phyloP scores from a whole-genome alignment of 1,284 basidiomycete species.

The Fomitopsis pinicola region DNA sequence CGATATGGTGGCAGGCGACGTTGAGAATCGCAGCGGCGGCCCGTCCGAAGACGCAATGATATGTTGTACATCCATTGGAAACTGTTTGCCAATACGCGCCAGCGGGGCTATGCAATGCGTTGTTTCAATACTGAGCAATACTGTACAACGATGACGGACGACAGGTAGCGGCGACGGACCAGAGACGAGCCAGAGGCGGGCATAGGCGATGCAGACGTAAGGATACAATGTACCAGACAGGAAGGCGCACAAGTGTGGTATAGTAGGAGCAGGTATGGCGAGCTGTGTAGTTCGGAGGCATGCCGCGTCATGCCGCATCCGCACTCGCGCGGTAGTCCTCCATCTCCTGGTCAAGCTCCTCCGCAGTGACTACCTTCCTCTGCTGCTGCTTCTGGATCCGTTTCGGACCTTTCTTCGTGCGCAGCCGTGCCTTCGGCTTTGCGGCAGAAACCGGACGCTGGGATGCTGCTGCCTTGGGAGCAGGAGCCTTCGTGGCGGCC shows the following conservation, averaged over 20 bases:
- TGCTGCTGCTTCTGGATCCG: constrained; percentile 33
- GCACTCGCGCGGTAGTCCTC: constrained; percentile 55
- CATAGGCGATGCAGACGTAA: background rate
- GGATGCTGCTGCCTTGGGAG: background rate
- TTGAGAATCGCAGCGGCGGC: constrained; percentile 48
- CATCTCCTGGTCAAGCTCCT: constrained; percentile 67
- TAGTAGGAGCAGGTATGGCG: background rate
- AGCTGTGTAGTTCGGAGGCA: no score
- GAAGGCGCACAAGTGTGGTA: background rate
- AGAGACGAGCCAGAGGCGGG: background rate
- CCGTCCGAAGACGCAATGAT: constrained; percentile 22
- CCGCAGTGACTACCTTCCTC: constrained; percentile 25
- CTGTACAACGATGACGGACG: background rate
- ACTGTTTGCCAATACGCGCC: no score
- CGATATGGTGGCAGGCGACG: constrained; percentile 73
- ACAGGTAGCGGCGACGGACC: background rate
- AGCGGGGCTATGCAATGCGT: background rate
- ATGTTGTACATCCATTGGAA: background rate
- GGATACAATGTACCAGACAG: background rate
- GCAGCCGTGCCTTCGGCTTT: constrained; percentile 27
- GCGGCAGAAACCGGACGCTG: constrained; percentile 5
- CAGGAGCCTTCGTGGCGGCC: background rate
- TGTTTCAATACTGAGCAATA: background rate
- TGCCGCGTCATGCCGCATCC: constrained; percentile 1
- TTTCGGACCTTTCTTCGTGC: constrained; percentile 61